A percentile compares a stretch with the other conserved stretches of the same genome.
Evolutionary conservation across 345 rosid genomes (phyloP).

Genomic region (Populus pruinosa): DNA sequence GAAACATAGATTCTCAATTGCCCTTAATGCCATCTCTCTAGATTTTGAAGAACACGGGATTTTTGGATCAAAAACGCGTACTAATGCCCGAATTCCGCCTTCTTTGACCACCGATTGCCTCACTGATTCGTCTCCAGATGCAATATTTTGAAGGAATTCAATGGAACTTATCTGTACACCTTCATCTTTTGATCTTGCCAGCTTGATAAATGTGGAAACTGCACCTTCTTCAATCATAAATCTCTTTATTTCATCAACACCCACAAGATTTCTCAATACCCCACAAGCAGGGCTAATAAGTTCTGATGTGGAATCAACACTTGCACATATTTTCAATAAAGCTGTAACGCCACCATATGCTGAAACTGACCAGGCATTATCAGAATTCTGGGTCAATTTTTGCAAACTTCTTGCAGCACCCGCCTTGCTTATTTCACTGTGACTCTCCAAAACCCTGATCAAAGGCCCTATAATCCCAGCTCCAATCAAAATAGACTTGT

Average conservation of each 20-base stretch:
- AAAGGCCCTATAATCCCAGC: constrained; percentile 70
- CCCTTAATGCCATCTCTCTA: constrained; percentile 58
- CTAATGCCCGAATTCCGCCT: constrained; percentile 65
- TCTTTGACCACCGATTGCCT: constrained; percentile 47
- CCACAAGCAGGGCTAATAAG: constrained; percentile 58
- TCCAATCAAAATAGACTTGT: constrained; percentile 44
- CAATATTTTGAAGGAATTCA: constrained; percentile 58
- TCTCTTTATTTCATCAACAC: constrained; percentile 83
- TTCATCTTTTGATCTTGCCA: constrained; percentile 62
- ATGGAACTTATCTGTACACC: constrained; percentile 66
- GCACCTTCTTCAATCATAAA: constrained; percentile 80
- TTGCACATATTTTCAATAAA: constrained; percentile 60
- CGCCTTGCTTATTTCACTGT: constrained; percentile 47
- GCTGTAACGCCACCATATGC: constrained; percentile 96
- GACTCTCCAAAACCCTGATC: constrained; percentile 66
- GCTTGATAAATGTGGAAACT: constrained; percentile 55
- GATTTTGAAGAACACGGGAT: constrained; percentile 48
- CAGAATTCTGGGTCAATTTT: constrained; percentile 69
- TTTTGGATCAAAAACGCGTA: constrained; percentile 56
- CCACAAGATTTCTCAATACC: constrained; percentile 69
- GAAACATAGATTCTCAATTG: constrained; percentile 72
- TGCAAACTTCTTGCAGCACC: constrained; percentile 56
- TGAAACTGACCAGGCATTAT: constrained; percentile 92
- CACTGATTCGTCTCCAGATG: constrained; percentile 58
- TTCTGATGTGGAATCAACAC: constrained; percentile 34